Conservation (phyloP, 2,329 filamentous ascomycete species). For the Calonectria multiphialidica region DNA sequence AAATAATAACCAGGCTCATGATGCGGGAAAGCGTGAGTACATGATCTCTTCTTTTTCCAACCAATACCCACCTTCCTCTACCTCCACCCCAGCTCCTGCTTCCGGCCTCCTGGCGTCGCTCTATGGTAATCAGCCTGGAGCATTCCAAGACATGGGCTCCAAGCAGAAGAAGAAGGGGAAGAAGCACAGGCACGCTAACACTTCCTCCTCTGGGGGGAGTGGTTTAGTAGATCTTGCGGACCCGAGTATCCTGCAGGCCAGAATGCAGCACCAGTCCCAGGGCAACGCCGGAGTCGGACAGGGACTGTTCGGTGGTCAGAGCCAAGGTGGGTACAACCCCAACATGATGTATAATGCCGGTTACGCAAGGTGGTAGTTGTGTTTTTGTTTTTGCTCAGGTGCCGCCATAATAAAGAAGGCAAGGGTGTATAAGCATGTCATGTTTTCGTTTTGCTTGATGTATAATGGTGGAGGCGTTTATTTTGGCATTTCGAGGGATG, state of each 20-base stretch:
- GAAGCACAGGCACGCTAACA: conserved; percentile 99
- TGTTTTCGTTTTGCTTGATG: conserved; percentile 35
- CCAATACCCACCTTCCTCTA: conserved; percentile 85
- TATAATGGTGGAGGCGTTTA: conserved; percentile 44
- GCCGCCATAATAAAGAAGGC: conserved; percentile 30
- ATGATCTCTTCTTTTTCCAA: conserved; percentile 93
- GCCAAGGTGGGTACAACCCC: conserved; percentile 95
- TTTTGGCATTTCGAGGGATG: conserved; percentile 41
- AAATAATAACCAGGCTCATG: conserved; percentile 79
- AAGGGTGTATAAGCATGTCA: conserved; percentile 40
- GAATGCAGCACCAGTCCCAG: conserved; percentile 90
- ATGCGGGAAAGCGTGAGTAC: conserved; percentile 98
- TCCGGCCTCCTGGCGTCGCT: conserved; percentile 91
- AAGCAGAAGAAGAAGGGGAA: conserved; percentile 99
- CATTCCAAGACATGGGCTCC: conserved; percentile 90
- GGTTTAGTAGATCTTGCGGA: conserved; percentile 99
- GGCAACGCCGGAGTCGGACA: conserved; percentile 87
- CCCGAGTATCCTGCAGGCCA: conserved; percentile 99
- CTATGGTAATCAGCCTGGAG: conserved; percentile 87
- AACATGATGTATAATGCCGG: conserved; percentile 85
- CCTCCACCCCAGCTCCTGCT: conserved; percentile 88
- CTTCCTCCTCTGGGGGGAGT: conserved; percentile 99
- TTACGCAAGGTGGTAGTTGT: conserved; percentile 74
- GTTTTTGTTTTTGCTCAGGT: conserved; percentile 30
- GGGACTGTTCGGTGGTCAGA: conserved; percentile 89